Base-by-base conservation (phyloP, 768 basidiomycete species). In the Trametes cingulata region DNA sequence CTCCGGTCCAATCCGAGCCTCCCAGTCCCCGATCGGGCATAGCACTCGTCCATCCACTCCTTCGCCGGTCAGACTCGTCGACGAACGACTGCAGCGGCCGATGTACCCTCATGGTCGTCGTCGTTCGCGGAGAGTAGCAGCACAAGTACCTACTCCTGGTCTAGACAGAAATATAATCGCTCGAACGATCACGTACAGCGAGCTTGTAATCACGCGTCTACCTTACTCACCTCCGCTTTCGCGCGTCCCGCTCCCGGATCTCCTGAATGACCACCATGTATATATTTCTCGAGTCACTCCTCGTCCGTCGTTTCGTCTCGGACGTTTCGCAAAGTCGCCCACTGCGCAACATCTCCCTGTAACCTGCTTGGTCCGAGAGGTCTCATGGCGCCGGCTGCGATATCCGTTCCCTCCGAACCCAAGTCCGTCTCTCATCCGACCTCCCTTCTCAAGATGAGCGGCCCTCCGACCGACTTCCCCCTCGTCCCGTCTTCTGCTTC, bases 381-480 rank as follows among this genome's bases (percentile, higher is more conserved):
- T 33, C 52, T 33, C 47, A 64, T 56, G 62, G 54, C 62, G 62
- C 62, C 62, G 42, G 43, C 50, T 53, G 62, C 58, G 6, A 45
- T 40, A 33, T 17, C 53, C 48, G 29, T 35, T 1, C 24, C 42
- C 12, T 37, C 56, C 48, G 53, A 56, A 19, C 55, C 54, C 27
- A n/a, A n/a, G n/a, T 47, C 49, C 45, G 36, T 48, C 51, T 47
- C 36, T 37, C 54, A 36, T 27, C 54, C 62, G 25, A n/a, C 48
- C 29, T 39, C 50, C 48, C 37, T 42, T 8, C 49, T 42, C 49
- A 58, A 58, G 37, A 62, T 62, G 61, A 52, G 22, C 55, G 54
- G 37, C 41, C 12, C 52, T 29, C 49, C 62, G 47, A 52, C 54
- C 29, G 62, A 63, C 62, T 56, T 60, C 12, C 54, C 62, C 35